Conservation (phyloP, 2,329 filamentous ascomycete genomes). For the Venturia carpophila region DNA sequence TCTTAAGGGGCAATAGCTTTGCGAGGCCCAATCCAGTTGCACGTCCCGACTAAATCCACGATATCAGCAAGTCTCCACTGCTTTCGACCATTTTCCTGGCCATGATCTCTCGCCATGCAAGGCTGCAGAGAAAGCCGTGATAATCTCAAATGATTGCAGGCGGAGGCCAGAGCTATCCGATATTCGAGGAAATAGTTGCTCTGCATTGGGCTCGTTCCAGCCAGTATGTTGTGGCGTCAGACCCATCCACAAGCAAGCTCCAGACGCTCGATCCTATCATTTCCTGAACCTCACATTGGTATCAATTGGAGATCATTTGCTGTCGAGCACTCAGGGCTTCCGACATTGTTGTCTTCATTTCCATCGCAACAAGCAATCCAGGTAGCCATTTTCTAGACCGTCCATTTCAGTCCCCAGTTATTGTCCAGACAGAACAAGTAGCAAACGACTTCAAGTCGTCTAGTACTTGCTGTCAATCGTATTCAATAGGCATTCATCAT, state of each 20-base stretch:
- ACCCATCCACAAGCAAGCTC: not conserved
- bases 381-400: not conserved
- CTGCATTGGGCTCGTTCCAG: not conserved
- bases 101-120: not conserved
- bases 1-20: not conserved
- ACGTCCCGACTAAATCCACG: not conserved
- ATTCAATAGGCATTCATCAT: not conserved
- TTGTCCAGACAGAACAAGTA: not conserved
- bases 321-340: slow-evolving; percentile 12
- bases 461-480: not conserved
- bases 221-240: not conserved
- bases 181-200: not conserved
- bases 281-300: not conserved
- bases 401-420: not conserved
- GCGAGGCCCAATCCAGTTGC: not conserved
- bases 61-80: not conserved
- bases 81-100: not conserved
- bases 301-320: not conserved
- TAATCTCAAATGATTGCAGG: not conserved
- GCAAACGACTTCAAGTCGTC: not conserved
- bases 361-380: not conserved
- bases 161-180: not conserved
- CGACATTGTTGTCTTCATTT: not conserved
- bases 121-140: not conserved
- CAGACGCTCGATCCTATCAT: not conserved